Evolutionary conservation across 2,329 filamentous ascomycete species (phyloP), one percentile per base, ranked within the genome.

Genomic region (Neopestalotiopsis sp.): DNA sequence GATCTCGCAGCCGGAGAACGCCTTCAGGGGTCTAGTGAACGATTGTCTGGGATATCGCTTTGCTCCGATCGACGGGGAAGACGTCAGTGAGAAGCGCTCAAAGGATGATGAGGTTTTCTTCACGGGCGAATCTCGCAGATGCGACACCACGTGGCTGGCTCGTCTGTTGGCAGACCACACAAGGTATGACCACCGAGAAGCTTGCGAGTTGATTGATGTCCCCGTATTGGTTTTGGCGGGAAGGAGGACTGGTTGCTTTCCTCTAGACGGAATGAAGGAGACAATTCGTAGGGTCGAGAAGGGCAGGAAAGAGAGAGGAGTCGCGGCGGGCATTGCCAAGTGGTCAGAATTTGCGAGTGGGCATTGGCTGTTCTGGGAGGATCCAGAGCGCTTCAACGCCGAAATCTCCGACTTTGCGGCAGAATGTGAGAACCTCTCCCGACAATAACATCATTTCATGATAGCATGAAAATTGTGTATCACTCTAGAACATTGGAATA

Each of bases 321-420:
- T 57, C 0, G 72, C 70, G 14, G n/a, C 40, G 57, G 49, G 32
- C 2, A 71, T 76, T 59, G 80, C 74, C 2, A 74, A 68, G 66
- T 73, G 75, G 69, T 74, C 74, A 3, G 71, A 80, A 5, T 83
- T 78, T 61, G 77, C 80, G 3, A 74, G 78, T 3, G 81, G 81
- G 0, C 81, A 83, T 65, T 83, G 81, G 81, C 56, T 82, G 68
- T 83, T 82, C 60, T 83, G 78, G 34, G 81, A 83, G 74, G 77
- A 82, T 69, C 76, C 79, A 0, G 79, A 79, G 34, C 70, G 74
- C 69, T 83, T 82, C 65, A 81, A 81, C 66, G 65, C 42, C 57
- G 78, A 80, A 69, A 70, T 82, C 32, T 30, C 75, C 12, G 70
- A 69, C n/a, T 81, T 80, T 69, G 76, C 75, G n/a, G 66, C 67